Conservation (phyloP, 495 filamentous ascomycete species). For the Endocarpon pusillum region DNA sequence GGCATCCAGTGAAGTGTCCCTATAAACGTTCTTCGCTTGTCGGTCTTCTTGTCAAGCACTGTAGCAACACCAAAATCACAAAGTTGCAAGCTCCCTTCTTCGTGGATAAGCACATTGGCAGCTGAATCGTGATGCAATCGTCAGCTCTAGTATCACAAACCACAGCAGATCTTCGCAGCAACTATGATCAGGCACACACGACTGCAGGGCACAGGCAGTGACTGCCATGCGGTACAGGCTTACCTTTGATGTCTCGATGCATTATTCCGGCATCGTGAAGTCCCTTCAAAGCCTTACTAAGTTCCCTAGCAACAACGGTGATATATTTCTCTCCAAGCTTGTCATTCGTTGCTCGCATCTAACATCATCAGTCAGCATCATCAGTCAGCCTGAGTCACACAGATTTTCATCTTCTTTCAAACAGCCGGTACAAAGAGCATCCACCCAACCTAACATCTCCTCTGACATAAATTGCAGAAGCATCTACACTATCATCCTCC, state of each 20-base stretch:
- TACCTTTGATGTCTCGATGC: conserved; percentile 90
- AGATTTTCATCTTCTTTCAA: too few species aligned
- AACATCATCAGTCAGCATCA: conserved; percentile 32
- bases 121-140: conserved; percentile 23
- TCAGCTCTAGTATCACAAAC: too few species aligned
- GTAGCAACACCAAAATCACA: conserved; percentile 95
- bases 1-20: conserved; percentile 97
- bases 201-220: conserved; percentile 3
- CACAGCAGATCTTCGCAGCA: background rate
- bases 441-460: too few species aligned
- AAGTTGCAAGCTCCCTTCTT: conserved; percentile 71
- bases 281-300: conserved; percentile 66
- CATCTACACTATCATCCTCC: too few species aligned
- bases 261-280: conserved; percentile 88
- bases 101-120: conserved; percentile 80
- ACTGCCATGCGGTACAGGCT: too few species aligned
- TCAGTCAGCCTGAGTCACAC: too few species aligned
- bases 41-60: conserved; percentile 60
- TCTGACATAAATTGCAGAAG: too few species aligned
- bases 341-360: conserved; percentile 47
- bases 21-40: conserved; percentile 84
- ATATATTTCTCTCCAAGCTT: conserved; percentile 76
- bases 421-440: too few species aligned
- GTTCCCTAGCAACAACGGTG: conserved; percentile 73
- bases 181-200: conserved; percentile 2